A percentile compares a stretch with the other conserved stretches of the same genome.
Evolutionary conservation across 257 asterid genomes (phyloP).

Genomic region (Solanum infundibuliforme): DNA sequence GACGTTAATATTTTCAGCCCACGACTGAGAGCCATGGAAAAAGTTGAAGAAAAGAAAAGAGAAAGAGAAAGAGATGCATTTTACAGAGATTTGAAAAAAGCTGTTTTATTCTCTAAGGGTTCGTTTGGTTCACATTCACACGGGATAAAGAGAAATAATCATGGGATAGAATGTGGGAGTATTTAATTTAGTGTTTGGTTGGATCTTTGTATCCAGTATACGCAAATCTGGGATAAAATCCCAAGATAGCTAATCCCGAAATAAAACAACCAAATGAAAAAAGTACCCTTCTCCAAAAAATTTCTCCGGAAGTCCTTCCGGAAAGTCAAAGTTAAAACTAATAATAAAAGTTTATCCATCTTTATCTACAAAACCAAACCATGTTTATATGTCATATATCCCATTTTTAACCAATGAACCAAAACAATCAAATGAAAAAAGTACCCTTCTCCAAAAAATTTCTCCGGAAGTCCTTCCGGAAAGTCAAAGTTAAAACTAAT

Average conservation of each 20-base stretch:
- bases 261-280: not conserved
- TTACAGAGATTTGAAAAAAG: not conserved
- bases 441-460: not conserved
- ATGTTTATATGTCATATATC: no score
- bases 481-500: not conserved
- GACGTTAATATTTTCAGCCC: not conserved
- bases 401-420: no score
- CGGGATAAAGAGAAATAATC: not conserved
- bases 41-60: not conserved
- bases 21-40: not conserved
- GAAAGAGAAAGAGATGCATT: not conserved
- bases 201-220: not conserved
- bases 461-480: not conserved
- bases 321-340: no score
- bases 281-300: no score
- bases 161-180: not conserved
- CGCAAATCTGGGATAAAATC: not conserved
- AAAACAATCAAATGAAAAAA: not conserved
- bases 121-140: not conserved
- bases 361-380: no score
- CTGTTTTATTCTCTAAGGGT: not conserved
- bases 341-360: no score
- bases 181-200: not conserved
- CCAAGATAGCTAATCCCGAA: not conserved
- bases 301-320: no score